Percentiles rank a stretch among this genome's conserved stretches.
Evolutionary conservation across 2,329 filamentous ascomycete species (phyloP).

Genomic region (Colletotrichum chrysophilum): DNA sequence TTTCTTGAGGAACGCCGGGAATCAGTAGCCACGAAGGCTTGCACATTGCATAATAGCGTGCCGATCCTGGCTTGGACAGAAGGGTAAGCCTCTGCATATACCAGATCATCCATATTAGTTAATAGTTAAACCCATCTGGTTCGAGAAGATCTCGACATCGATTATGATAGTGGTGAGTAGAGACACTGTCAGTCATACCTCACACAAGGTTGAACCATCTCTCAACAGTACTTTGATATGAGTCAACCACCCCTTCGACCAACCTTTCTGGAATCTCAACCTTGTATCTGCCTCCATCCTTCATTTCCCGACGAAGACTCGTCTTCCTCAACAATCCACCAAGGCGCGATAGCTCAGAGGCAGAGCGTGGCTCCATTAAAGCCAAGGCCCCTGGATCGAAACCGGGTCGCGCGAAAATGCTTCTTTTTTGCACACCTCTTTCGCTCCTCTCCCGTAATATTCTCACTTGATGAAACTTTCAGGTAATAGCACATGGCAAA

Average conservation of each 20-base stretch:
- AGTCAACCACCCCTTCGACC: not conserved
- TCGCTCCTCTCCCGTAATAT: not conserved
- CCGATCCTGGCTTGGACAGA: too few relatives aligned
- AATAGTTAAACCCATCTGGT: too few relatives aligned
- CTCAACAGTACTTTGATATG: too few relatives aligned
- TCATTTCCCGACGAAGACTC: not conserved
- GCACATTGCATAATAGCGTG: too few relatives aligned
- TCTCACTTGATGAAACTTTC: accelerated
- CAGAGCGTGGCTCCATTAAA: not conserved
- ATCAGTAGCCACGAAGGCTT: not conserved
- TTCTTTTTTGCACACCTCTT: not conserved
- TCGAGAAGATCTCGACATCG: not conserved
- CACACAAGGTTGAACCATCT: too few relatives aligned
- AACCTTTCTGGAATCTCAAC: not conserved
- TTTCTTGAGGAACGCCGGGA: too few relatives aligned
- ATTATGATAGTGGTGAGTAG: not conserved
- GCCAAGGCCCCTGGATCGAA: not conserved
- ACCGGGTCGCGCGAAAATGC: not conserved
- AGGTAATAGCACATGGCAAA: accelerated
- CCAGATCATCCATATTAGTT: too few relatives aligned
- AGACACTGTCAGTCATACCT: not conserved
- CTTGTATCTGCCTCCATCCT: not conserved
- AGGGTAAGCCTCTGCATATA: too few relatives aligned
- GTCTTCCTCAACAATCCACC: not conserved
- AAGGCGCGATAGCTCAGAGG: not conserved